Percentiles rank a stretch among this genome's conserved stretches.
phyloP scores from a whole-genome alignment of 192 early-diverging fungal genomes.

The Coemansia aciculifera region DNA sequence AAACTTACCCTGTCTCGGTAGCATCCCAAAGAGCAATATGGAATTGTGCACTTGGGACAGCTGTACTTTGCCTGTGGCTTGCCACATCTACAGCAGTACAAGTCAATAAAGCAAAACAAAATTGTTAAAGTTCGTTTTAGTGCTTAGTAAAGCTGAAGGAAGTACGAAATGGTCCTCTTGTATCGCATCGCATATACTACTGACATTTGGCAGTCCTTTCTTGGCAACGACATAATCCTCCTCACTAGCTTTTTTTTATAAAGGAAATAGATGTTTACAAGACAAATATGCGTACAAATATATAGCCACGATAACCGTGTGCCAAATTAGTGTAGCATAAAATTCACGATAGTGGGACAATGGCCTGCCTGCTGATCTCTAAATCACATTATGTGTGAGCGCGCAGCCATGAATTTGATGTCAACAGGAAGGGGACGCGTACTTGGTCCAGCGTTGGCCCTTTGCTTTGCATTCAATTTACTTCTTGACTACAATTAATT shows the following conservation, averaged over 20 bases:
- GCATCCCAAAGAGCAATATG: conserved; percentile 46
- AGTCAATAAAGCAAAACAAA: background rate
- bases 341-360: too few relatives aligned
- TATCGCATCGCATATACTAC: background rate
- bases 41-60: conserved; percentile 44
- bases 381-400: background rate
- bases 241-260: background rate
- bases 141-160: background rate
- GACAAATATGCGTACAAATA: background rate
- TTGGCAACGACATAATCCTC: conserved; percentile 1
- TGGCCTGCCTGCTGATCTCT: background rate
- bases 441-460: background rate
- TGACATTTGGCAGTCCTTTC: conserved; percentile 10
- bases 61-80: conserved; percentile 49
- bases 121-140: background rate
- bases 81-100: conserved; percentile 23
- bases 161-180: background rate
- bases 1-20: conserved; percentile 44
- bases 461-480: background rate
- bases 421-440: background rate
- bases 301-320: background rate
- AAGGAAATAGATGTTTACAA: background rate
- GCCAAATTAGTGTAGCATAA: background rate
- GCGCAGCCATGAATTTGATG: background rate
- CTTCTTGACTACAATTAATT: background rate